Evolutionary conservation across 2,329 filamentous ascomycete species (phyloP).

Genomic region (Hymenoscyphus scutula): DNA sequence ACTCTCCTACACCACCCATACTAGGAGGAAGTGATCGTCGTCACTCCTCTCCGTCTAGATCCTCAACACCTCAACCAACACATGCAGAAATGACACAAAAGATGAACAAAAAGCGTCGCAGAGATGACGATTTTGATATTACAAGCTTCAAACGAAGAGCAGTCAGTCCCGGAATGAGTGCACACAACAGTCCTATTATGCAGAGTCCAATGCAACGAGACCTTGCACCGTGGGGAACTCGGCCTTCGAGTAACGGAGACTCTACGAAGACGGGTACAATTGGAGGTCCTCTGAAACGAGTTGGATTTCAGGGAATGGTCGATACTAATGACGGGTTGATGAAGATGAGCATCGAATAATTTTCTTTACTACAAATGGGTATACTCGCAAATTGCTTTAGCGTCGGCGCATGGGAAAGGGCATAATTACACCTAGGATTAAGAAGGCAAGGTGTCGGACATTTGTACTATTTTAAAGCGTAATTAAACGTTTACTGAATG

Average conservation of each 20-base stretch:
- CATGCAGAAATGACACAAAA: slow-evolving; percentile 75
- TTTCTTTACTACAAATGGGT: not conserved
- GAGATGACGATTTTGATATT: slow-evolving; percentile 89
- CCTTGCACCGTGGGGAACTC: slow-evolving; percentile 67
- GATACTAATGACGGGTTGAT: slow-evolving; percentile 95
- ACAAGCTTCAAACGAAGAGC: slow-evolving; percentile 86
- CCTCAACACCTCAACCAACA: slow-evolving; percentile 47
- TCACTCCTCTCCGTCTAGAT: slow-evolving; percentile 33
- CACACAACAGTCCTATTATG: slow-evolving; percentile 83
- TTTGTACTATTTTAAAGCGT: not conserved
- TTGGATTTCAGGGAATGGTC: slow-evolving; percentile 88
- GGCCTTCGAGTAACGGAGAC: slow-evolving; percentile 57
- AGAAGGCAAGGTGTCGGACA: not conserved
- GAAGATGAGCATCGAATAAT: slow-evolving; percentile 91
- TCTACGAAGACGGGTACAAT: slow-evolving; percentile 50
- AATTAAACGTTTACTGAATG: not conserved
- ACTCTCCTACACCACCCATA: slow-evolving; percentile 34
- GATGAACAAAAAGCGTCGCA: slow-evolving; percentile 76
- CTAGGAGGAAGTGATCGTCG: slow-evolving; percentile 20
- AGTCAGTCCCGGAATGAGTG: slow-evolving; percentile 87
- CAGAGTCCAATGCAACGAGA: slow-evolving; percentile 80
- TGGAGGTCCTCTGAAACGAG: slow-evolving; percentile 48
- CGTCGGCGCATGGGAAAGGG: not conserved
- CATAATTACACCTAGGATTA: not conserved
- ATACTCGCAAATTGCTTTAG: not conserved